Percentiles rank a stretch among this genome's conserved stretches.
Evolutionary conservation across 495 filamentous ascomycete genomes (phyloP).

Genomic region (Lasiosphaeria miniovina): DNA sequence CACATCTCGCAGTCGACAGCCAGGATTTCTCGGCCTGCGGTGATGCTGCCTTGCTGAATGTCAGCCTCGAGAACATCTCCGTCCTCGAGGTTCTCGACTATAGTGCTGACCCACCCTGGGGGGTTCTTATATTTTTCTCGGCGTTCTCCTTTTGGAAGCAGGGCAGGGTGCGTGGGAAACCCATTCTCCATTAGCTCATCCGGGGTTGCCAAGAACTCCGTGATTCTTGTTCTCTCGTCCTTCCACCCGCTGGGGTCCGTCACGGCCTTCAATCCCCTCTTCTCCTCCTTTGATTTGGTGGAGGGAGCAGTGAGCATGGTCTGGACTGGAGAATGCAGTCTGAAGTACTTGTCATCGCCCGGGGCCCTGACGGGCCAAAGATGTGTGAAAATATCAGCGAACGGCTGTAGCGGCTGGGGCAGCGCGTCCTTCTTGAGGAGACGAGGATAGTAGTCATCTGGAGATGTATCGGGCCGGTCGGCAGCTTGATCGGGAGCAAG

Average conservation of each 20-base stretch:
- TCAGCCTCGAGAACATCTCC: conserved; percentile 63
- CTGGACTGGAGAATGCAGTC: conserved; percentile 78
- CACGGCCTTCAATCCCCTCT: conserved; percentile 52
- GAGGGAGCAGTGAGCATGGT: conserved; percentile 68
- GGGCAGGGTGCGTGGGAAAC: conserved; percentile 75
- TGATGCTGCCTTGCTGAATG: conserved; percentile 76
- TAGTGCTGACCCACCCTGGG: conserved; percentile 81
- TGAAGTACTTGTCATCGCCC: conserved; percentile 75
- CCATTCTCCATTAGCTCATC: conserved; percentile 79
- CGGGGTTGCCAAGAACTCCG: conserved; percentile 64
- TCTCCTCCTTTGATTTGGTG: conserved; percentile 58
- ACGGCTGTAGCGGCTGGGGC: conserved; percentile 59
- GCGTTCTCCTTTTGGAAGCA: conserved; percentile 45
- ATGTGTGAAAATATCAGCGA: conserved; percentile 80
- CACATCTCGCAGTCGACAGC: conserved; percentile 98
- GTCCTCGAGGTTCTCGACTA: conserved; percentile 62
- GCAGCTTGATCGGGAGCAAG: conserved; percentile 29
- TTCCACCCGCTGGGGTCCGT: conserved; percentile 58
- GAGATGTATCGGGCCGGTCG: conserved; percentile 39
- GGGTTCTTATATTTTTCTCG: conserved; percentile 43
- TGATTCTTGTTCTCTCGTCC: conserved; percentile 72
- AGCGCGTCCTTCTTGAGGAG: conserved; percentile 58
- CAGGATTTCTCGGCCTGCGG: conserved; percentile 75
- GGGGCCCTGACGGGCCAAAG: conserved; percentile 86
- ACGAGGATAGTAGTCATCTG: conserved; percentile 71